Evolutionary conservation across 306 rosid genomes (phyloP).

Genomic region (Fragaria vesca): DNA sequence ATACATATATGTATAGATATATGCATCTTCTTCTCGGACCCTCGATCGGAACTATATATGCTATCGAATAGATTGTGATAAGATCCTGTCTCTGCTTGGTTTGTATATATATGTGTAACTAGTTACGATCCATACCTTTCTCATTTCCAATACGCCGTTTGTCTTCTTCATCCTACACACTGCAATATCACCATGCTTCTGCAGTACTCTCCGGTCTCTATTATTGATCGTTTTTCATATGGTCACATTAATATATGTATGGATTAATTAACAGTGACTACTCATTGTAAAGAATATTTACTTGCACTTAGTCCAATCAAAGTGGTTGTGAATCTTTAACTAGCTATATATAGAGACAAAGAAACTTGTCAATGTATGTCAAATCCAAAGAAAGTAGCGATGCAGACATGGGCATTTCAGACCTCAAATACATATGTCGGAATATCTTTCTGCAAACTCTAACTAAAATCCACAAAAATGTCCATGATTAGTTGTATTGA

Average conservation of each 20-base stretch:
- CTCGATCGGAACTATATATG: neutral
- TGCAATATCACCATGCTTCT: neutral
- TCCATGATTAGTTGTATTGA: neutral
- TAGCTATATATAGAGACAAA: neutral
- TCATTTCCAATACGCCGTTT: slow-evolving; percentile 1
- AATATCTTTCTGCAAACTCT: neutral
- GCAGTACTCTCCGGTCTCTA: neutral
- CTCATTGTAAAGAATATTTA: neutral
- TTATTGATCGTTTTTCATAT: neutral
- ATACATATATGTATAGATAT: neutral
- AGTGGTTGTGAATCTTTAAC: neutral
- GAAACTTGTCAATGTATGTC: neutral
- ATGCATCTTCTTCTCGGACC: neutral
- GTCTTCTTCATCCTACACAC: slow-evolving; percentile 23
- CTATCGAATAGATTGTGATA: slow-evolving; percentile 28
- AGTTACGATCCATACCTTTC: neutral
- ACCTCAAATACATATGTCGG: neutral
- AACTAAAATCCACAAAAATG: neutral
- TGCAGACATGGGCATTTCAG: slow-evolving; percentile 1
- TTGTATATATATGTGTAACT: neutral
- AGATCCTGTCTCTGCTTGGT: slow-evolving; percentile 44
- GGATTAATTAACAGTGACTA: neutral
- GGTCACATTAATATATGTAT: too few species aligned
- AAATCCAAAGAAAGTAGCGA: slow-evolving; percentile 1
- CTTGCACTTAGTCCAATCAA: neutral